These are phyloP conservation scores for Nemania sp. DNA, from an alignment of 2,329 filamentous ascomycete genomes.

Conservation along the genomic window DNA sequence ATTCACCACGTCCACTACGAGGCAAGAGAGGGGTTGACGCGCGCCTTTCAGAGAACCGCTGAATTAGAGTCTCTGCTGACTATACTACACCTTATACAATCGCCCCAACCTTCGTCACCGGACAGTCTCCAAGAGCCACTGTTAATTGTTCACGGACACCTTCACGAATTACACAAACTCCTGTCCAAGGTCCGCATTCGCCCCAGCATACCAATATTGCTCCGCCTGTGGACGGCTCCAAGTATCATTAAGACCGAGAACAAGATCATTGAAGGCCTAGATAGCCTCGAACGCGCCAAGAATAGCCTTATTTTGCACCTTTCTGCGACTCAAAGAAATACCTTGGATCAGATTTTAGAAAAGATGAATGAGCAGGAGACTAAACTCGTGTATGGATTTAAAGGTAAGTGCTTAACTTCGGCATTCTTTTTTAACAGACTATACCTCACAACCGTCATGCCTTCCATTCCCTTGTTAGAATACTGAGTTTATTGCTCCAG, in stretches of 20 bases:
- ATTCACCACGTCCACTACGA: constrained; percentile 9
- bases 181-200: constrained; percentile 9
- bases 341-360: constrained; percentile 6
- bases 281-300: constrained; percentile 15
- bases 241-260: constrained; percentile 13
- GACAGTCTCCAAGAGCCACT: constrained; percentile 3
- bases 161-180: constrained; percentile 10
- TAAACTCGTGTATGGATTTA: background rate
- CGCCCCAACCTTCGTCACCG: constrained; percentile 2
- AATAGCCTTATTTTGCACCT: constrained; percentile 17
- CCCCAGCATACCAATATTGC: background rate
- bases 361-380: background rate
- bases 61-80: constrained; percentile 12
- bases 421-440: constrained; percentile 1
- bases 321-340: constrained; percentile 7
- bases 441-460: background rate
- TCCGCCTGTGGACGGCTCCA: background rate
- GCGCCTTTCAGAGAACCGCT: constrained; percentile 2
- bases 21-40: constrained; percentile 8
- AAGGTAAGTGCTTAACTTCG: constrained; percentile 4
- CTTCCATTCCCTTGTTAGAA: constrained; percentile 2
- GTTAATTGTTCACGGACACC: constrained; percentile 9
- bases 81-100: constrained; percentile 12
- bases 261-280: constrained; percentile 16
- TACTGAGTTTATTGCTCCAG: constrained; percentile 8